A percentile compares a stretch with the other conserved stretches of the same genome.
phyloP scores from a whole-genome alignment of 108 stramenopile species.

The Cyclotella distinguenda region DNA sequence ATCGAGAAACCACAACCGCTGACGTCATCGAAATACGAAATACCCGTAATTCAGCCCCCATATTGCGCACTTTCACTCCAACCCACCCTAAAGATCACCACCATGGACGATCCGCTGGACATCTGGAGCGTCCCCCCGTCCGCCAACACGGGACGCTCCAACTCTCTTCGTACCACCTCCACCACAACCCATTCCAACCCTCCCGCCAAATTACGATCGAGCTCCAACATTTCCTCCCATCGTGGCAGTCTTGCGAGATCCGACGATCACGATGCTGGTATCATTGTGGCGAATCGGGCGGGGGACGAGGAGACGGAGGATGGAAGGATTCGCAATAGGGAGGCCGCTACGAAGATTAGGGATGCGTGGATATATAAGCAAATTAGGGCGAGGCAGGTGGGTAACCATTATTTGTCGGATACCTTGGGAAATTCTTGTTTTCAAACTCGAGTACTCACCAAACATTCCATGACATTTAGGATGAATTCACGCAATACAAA shows the following conservation, averaged over 20 bases:
- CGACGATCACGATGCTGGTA: slow-evolving; percentile 9
- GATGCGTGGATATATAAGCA: slow-evolving; percentile 93
- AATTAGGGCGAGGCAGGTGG: slow-evolving; percentile 62
- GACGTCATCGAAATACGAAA: no score
- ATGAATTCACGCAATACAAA: slow-evolving; percentile 84
- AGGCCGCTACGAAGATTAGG: slow-evolving; percentile 80
- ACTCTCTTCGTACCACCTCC: no score
- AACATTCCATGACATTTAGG: slow-evolving; percentile 10
- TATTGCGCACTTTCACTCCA: neutral
- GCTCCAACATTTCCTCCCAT: neutral
- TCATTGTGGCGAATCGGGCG: slow-evolving; percentile 46
- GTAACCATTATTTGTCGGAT: neutral
- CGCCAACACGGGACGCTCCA: no score
- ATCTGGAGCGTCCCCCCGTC: neutral
- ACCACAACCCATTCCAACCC: no score
- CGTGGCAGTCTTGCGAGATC: neutral
- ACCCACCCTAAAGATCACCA: neutral
- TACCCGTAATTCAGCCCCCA: no score
- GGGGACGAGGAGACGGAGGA: slow-evolving; percentile 88
- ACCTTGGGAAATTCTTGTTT: neutral
- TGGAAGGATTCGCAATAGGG: slow-evolving; percentile 77
- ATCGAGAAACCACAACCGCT: no score
- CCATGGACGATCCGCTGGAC: neutral
- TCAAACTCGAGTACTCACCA: neutral
- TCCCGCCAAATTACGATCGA: no score